phyloP scores from a whole-genome alignment of 169 alveolate genomes.

The Toxoplasma gondii region DNA sequence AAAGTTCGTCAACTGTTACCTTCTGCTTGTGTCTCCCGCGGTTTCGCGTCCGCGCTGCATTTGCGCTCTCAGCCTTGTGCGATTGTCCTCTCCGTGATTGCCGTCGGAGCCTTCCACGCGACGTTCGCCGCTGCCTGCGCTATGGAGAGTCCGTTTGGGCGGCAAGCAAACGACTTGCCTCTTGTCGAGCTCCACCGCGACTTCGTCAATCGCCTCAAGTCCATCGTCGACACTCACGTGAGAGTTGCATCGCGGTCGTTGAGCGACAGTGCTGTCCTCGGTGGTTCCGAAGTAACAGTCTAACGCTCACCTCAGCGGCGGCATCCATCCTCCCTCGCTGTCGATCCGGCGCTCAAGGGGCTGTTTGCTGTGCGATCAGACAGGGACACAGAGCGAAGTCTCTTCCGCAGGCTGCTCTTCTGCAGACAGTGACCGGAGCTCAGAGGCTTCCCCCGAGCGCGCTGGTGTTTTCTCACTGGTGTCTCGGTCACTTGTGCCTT shows the following conservation, averaged over 20 bases:
- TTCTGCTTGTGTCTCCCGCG: too few species aligned
- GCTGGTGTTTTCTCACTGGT: too few species aligned
- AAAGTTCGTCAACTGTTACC: too few species aligned
- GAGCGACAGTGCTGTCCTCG: neutral
- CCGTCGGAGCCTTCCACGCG: constrained; percentile 48
- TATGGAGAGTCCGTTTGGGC: constrained; percentile 57
- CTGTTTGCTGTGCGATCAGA: too few species aligned
- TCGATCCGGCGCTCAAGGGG: neutral
- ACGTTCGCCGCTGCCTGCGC: constrained; percentile 51
- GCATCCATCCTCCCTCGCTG: neutral
- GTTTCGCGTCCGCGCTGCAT: neutral
- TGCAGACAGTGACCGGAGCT: too few species aligned
- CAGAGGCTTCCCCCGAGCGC: too few species aligned
- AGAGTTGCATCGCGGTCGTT: neutral
- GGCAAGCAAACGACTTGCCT: constrained; percentile 35
- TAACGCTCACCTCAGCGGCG: neutral
- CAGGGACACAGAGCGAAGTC: too few species aligned
- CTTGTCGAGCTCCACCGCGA: constrained; percentile 41
- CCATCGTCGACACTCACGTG: constrained; percentile 44
- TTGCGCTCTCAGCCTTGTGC: constrained; percentile 18
- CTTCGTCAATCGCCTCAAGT: constrained; percentile 44
- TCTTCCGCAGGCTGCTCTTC: too few species aligned
- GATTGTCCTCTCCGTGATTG: constrained; percentile 1
- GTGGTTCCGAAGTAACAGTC: too few species aligned
- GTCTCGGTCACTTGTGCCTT: too few species aligned